phyloP scores from a whole-genome alignment of 2,329 filamentous ascomycete genomes.

The Claviceps arundinis region DNA sequence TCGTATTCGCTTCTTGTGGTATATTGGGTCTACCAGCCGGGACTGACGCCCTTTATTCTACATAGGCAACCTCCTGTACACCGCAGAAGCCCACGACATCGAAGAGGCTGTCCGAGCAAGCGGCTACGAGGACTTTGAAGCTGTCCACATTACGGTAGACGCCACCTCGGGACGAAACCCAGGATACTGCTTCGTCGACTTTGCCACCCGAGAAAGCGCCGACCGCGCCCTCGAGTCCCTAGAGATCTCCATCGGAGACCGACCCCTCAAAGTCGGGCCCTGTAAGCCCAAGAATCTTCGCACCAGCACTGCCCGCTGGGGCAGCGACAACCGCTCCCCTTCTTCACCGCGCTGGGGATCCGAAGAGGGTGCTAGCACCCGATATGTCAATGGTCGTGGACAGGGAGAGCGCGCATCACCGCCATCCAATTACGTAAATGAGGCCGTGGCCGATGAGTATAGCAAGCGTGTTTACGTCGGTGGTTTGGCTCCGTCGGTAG shows the following conservation, averaged over 20 bases:
- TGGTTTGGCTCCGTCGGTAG: slow-evolving; percentile 33
- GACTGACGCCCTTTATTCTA: neutral
- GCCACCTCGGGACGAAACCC: slow-evolving; percentile 56
- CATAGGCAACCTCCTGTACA: slow-evolving; percentile 41
- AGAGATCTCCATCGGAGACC: slow-evolving; percentile 39
- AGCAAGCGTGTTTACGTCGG: slow-evolving; percentile 34
- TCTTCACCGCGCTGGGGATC: slow-evolving; percentile 28
- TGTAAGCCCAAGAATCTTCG: slow-evolving; percentile 40
- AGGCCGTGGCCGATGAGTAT: neutral
- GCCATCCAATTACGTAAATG: neutral
- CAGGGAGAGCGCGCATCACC: neutral
- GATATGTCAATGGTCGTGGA: neutral
- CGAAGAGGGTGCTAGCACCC: slow-evolving; percentile 22
- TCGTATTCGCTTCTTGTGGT: too few relatives aligned
- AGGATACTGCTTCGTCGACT: slow-evolving; percentile 57
- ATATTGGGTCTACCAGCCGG: neutral
- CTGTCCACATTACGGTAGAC: slow-evolving; percentile 56
- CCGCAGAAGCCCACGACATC: slow-evolving; percentile 41
- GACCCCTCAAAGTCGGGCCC: slow-evolving; percentile 50
- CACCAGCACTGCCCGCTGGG: slow-evolving; percentile 1
- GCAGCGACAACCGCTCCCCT: slow-evolving; percentile 2
- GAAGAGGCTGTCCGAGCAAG: slow-evolving; percentile 40
- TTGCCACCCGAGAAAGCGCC: slow-evolving; percentile 42
- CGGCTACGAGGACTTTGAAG: slow-evolving; percentile 28
- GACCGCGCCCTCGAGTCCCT: slow-evolving; percentile 38